These are phyloP conservation scores for Aulographum hederae DNA, from an alignment of 2,329 filamentous ascomycete genomes.

Conservation along the genomic window DNA sequence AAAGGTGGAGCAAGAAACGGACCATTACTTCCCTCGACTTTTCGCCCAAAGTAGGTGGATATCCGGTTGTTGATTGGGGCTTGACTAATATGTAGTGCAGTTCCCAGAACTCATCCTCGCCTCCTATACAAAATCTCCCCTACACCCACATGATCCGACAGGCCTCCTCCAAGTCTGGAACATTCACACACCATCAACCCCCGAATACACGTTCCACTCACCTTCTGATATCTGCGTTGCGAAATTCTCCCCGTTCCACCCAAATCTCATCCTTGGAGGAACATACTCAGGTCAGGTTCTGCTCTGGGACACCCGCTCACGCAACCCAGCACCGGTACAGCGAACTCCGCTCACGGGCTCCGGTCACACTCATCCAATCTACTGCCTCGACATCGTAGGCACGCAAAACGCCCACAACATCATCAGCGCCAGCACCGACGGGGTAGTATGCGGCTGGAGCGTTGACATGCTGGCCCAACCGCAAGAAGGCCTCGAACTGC, in stretches of 20 bases:
- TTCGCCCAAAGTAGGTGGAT: slow-evolving; percentile 52
- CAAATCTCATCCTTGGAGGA: slow-evolving; percentile 86
- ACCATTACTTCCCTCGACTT: slow-evolving; percentile 95
- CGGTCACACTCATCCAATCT: slow-evolving; percentile 91
- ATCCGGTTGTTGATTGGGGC: neutral
- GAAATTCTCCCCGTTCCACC: slow-evolving; percentile 97
- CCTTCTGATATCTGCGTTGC: slow-evolving; percentile 90
- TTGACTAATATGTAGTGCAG: slow-evolving; percentile 17
- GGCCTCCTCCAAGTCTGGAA: slow-evolving; percentile 97
- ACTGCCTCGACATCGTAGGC: slow-evolving; percentile 86
- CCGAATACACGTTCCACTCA: slow-evolving; percentile 92
- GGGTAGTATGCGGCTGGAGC: slow-evolving; percentile 91
- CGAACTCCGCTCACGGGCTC: slow-evolving; percentile 91
- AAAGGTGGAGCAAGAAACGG: slow-evolving; percentile 90
- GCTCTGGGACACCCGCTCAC: slow-evolving; percentile 88
- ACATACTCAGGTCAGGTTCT: slow-evolving; percentile 94
- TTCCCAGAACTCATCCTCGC: slow-evolving; percentile 85
- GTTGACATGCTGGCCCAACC: slow-evolving; percentile 96
- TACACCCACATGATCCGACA: slow-evolving; percentile 82
- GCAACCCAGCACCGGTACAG: slow-evolving; percentile 61
- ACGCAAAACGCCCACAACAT: slow-evolving; percentile 99
- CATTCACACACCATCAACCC: slow-evolving; percentile 77
- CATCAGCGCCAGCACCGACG: slow-evolving; percentile 89
- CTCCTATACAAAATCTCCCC: slow-evolving; percentile 93
- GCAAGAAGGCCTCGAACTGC: slow-evolving; percentile 80